Evolutionary conservation across 371 early-diverging fungal species (phyloP).

Genomic region (Apophysomyces variabilis): DNA sequence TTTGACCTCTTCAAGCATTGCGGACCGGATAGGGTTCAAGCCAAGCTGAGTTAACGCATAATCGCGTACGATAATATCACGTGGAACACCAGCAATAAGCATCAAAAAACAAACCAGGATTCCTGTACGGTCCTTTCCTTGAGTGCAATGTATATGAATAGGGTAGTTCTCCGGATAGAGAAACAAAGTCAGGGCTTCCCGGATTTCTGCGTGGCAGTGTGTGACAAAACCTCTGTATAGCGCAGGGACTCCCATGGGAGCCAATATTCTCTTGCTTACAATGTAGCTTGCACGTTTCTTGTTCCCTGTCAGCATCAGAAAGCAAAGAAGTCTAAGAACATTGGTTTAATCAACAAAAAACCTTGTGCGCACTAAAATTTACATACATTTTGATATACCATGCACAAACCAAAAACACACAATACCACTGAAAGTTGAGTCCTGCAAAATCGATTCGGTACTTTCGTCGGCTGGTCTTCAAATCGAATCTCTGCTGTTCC

Average conservation of each 20-base stretch:
- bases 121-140: slow-evolving; percentile 84
- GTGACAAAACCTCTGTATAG: slow-evolving; percentile 64
- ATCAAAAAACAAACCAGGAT: slow-evolving; percentile 64
- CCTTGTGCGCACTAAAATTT: background rate
- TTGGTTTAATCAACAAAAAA: background rate
- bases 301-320: slow-evolving; percentile 25
- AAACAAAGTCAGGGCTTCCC: slow-evolving; percentile 57
- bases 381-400: slow-evolving; percentile 43
- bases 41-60: slow-evolving; percentile 64
- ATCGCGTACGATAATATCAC: slow-evolving; percentile 64
- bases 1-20: slow-evolving; percentile 56
- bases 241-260: slow-evolving; percentile 60
- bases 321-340: background rate
- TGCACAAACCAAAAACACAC: slow-evolving; percentile 41
- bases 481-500: background rate
- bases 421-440: slow-evolving; percentile 46
- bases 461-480: slow-evolving; percentile 27
- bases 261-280: slow-evolving; percentile 54
- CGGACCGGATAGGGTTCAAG: slow-evolving; percentile 47
- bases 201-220: slow-evolving; percentile 59
- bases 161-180: slow-evolving; percentile 64
- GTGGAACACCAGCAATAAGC: slow-evolving; percentile 61
- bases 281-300: slow-evolving; percentile 50
- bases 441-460: slow-evolving; percentile 49
- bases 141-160: slow-evolving; percentile 78